phyloP scores from a whole-genome alignment of 352 stramenopile species.

The Peronospora belbahrii region DNA sequence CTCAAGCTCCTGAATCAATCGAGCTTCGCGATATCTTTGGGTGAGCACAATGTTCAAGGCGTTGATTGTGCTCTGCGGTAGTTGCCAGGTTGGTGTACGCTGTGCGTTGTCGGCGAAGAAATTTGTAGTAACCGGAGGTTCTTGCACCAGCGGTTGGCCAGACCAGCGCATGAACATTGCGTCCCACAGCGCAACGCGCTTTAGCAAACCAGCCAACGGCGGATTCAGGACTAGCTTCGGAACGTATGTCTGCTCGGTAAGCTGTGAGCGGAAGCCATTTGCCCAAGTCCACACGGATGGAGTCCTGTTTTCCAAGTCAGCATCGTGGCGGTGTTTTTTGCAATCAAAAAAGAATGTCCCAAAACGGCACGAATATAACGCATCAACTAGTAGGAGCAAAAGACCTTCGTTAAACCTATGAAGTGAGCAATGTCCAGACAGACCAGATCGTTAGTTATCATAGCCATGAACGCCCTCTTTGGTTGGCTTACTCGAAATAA shows the following conservation, averaged over 20 bases:
- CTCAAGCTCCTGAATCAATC: constrained; percentile 36
- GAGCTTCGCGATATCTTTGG: constrained; percentile 33
- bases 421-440: background rate
- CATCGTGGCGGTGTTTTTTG: constrained; percentile 69
- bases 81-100: constrained; percentile 56
- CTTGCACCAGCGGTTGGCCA: constrained; percentile 48
- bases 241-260: constrained; percentile 49
- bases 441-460: background rate
- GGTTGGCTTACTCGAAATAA: constrained; percentile 87
- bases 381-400: constrained; percentile 91
- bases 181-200: constrained; percentile 58
- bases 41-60: constrained; percentile 39
- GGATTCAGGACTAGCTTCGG: constrained; percentile 48
- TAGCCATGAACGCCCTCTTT: background rate
- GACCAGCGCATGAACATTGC: constrained; percentile 72
- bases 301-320: constrained; percentile 51
- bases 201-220: constrained; percentile 49
- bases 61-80: constrained; percentile 44
- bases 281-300: constrained; percentile 78
- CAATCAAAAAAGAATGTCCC: constrained; percentile 97
- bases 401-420: constrained; percentile 89
- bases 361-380: constrained; percentile 96
- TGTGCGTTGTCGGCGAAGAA: constrained; percentile 54
- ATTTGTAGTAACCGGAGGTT: constrained; percentile 27
- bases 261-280: constrained; percentile 60